Evolutionary conservation across 495 filamentous ascomycete genomes (phyloP).

Genomic region (Pseudoneurospora amorphoporcata): DNA sequence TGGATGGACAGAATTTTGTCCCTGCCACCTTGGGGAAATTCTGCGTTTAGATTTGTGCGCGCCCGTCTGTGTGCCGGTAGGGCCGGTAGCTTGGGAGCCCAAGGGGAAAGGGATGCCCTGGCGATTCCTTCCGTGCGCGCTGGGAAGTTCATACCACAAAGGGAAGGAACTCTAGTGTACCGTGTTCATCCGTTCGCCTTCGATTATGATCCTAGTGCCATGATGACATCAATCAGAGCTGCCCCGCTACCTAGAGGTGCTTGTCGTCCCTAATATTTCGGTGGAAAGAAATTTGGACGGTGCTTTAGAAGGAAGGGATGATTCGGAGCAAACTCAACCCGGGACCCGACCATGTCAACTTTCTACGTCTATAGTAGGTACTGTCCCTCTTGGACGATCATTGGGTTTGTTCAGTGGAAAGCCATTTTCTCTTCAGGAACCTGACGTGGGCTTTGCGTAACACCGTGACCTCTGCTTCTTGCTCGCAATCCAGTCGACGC

Average conservation of each 20-base stretch:
- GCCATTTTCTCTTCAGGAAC: background rate
- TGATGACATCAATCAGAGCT: background rate
- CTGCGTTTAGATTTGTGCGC: background rate
- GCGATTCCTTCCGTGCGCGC: background rate
- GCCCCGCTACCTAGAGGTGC: background rate
- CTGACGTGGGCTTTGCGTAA: background rate
- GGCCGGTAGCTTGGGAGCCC: background rate
- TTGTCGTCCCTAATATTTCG: background rate
- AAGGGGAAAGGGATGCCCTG: background rate
- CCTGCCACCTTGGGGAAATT: background rate
- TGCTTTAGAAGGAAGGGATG: background rate
- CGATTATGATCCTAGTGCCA: background rate
- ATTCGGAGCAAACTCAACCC: background rate
- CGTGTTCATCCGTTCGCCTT: background rate
- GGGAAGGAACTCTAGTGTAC: background rate
- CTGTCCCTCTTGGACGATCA: background rate
- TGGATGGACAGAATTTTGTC: background rate
- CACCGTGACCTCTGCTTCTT: background rate
- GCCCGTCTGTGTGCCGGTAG: background rate
- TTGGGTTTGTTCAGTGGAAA: background rate
- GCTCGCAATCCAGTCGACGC: background rate
- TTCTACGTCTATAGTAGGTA: too few species aligned
- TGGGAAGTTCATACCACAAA: background rate
- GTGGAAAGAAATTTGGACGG: background rate
- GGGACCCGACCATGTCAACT: background rate